Base-by-base conservation (phyloP, 2,329 filamentous ascomycete species). In the Claviceps sorghi region DNA sequence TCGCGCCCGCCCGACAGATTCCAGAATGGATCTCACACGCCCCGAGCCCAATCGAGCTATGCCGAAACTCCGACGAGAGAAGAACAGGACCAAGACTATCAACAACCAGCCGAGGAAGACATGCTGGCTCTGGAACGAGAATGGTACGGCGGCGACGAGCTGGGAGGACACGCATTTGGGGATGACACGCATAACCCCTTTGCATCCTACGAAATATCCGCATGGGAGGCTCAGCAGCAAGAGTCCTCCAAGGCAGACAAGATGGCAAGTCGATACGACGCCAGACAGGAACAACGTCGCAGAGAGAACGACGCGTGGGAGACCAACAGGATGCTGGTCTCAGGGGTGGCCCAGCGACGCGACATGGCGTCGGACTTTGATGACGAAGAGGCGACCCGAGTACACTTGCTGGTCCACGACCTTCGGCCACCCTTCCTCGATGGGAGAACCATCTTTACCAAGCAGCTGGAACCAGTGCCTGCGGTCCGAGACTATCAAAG, bases 271-370 rank as follows among this genome's bases (percentile, higher is more conserved):
- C 83, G 78, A 60, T 79, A 75, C 61, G 78, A 72, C 51, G 85
- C 85, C 45, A 78, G 86, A 49, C 83, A 84, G 55, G 76, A 88
- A 53, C 88, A 95, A 68, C 87, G 90, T 60, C 88, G 95, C 66
- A 89, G 86, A 64, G 93, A 98, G 64, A 89, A 93, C 44, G 93
- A 98, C 68, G 91, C 90, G 0, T 98, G 93, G 93, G 94, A 98
- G 68, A 93, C 91, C 17, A 98, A 98, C 66, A 86, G 93, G 54
- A 97, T 98, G 93, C 76, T 98, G 55, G 93, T 90, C 1, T 96
- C 90, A 21, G 91, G 91, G 53, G 90, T 98, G 19, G 93, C 93
- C 19, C 94, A 98, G 67, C 76, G 91, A 62, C 76, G 88, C 58
- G 87, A 93, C 61, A 80, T 88, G 64, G 83, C 83, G 26, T 77